phyloP scores from a whole-genome alignment of 306 rosid species.

The Corylus americana region DNA sequence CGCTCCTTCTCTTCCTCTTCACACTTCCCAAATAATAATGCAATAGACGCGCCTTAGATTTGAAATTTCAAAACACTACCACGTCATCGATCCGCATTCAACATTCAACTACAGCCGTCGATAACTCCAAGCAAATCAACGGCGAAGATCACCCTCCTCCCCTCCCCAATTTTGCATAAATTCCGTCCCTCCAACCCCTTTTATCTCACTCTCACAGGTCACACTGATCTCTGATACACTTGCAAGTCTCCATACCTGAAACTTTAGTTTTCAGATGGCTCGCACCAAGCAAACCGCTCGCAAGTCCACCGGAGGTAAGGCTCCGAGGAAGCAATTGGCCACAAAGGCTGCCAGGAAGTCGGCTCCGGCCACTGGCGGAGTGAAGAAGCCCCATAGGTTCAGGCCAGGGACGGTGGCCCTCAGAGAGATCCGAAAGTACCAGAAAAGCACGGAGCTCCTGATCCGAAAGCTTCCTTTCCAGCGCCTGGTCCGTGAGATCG shows the following conservation, averaged over 20 bases:
- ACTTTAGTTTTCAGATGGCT: slow-evolving; percentile 13
- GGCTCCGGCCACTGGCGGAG: slow-evolving; percentile 41
- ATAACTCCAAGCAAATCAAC: not conserved
- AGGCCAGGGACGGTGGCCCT: slow-evolving; percentile 38
- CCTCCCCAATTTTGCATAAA: not conserved
- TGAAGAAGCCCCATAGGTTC: slow-evolving; percentile 40
- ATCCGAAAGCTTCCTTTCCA: slow-evolving; percentile 38
- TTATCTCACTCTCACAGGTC: not conserved
- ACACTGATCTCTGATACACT: not conserved
- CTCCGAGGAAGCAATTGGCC: slow-evolving; percentile 39
- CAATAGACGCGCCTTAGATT: not conserved
- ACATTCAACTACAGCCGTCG: not conserved
- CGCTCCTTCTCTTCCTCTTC: not conserved
- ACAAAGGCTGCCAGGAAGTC: slow-evolving; percentile 39
- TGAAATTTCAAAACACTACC: not conserved
- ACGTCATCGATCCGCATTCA: not conserved
- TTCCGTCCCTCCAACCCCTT: not conserved
- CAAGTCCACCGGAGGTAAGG: slow-evolving; percentile 38
- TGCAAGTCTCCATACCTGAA: too few species aligned
- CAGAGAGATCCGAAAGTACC: slow-evolving; percentile 37
- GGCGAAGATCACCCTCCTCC: not conserved
- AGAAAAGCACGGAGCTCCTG: slow-evolving; percentile 37
- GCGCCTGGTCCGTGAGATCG: slow-evolving; percentile 34
- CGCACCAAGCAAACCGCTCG: slow-evolving; percentile 42
- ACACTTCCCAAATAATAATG: not conserved